Conservation (phyloP, 306 rosid genomes). For the Rosa lucieae region DNA sequence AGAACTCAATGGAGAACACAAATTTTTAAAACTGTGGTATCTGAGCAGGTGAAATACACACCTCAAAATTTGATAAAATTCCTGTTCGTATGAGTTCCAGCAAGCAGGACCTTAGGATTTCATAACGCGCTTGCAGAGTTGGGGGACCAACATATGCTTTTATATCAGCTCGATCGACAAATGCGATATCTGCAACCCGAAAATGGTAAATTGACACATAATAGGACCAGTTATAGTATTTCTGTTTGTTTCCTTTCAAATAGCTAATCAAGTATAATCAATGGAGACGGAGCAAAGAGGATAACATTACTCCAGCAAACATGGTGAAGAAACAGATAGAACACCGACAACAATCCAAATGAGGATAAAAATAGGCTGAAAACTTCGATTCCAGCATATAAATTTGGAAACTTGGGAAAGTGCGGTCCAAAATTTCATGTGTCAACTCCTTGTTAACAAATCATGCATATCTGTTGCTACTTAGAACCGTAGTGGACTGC, state of each 20-base stretch:
- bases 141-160: constrained; percentile 99
- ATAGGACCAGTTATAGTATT: neutral
- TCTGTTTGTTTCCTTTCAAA: neutral
- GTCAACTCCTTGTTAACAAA: neutral
- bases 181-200: constrained; percentile 77
- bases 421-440: neutral
- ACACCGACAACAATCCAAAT: neutral
- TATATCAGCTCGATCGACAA: constrained; percentile 97
- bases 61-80: constrained; percentile 63
- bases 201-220: constrained; percentile 16
- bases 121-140: constrained; percentile 90
- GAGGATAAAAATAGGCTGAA: neutral
- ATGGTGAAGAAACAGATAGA: neutral
- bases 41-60: constrained; percentile 27
- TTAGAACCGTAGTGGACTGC: neutral
- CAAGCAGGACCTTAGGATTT: constrained; percentile 84
- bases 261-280: neutral
- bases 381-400: neutral
- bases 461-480: neutral
- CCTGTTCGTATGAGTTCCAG: constrained; percentile 73
- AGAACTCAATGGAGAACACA: neutral
- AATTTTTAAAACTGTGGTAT: constrained; percentile 10
- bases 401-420: neutral
- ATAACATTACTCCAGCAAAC: neutral
- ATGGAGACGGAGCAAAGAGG: neutral